Percentiles rank a stretch among this genome's conserved stretches.
Conservation (phyloP, 2,329 filamentous ascomycete species). For the Botryosphaeria agaves region DNA sequence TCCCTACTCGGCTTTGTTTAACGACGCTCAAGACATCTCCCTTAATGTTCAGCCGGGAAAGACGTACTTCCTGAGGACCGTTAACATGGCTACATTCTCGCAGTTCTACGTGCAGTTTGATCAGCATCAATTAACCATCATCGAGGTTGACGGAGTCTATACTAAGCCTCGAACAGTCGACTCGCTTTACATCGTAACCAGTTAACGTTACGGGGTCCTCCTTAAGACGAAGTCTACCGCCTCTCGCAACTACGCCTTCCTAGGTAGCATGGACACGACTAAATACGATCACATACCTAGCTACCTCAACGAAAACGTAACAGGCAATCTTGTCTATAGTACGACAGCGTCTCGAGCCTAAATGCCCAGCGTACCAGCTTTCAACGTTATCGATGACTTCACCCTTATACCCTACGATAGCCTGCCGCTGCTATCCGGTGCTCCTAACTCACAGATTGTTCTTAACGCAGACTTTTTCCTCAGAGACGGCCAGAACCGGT, state of each 20-base stretch:
- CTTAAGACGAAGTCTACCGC: slow-evolving; percentile 41
- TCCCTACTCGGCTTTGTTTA: slow-evolving; percentile 47
- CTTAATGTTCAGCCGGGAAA: slow-evolving; percentile 31
- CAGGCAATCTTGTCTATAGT: slow-evolving; percentile 29
- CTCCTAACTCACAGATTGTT: slow-evolving; percentile 41
- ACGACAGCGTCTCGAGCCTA: not conserved
- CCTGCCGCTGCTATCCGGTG: slow-evolving; percentile 38
- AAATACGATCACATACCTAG: slow-evolving; percentile 49
- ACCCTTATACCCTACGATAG: slow-evolving; percentile 52
- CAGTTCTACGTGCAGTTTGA: slow-evolving; percentile 58
- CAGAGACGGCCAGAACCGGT: not conserved
- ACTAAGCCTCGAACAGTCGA: slow-evolving; percentile 41
- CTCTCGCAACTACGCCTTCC: slow-evolving; percentile 41
- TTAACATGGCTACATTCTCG: slow-evolving; percentile 55
- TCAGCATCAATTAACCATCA: slow-evolving; percentile 44
- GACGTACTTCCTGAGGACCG: slow-evolving; percentile 47
- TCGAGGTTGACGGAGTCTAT: slow-evolving; percentile 54
- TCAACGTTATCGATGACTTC: slow-evolving; percentile 45
- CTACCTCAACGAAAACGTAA: slow-evolving; percentile 47
- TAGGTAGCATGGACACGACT: slow-evolving; percentile 29
- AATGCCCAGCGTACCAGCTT: not conserved
- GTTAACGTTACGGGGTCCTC: slow-evolving; percentile 53
- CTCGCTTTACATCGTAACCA: slow-evolving; percentile 48
- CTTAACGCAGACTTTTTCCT: slow-evolving; percentile 31
- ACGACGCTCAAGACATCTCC: slow-evolving; percentile 35